Conservation (phyloP, 2,329 filamentous ascomycete genomes). For the Fusarium pseudocircinatum region DNA sequence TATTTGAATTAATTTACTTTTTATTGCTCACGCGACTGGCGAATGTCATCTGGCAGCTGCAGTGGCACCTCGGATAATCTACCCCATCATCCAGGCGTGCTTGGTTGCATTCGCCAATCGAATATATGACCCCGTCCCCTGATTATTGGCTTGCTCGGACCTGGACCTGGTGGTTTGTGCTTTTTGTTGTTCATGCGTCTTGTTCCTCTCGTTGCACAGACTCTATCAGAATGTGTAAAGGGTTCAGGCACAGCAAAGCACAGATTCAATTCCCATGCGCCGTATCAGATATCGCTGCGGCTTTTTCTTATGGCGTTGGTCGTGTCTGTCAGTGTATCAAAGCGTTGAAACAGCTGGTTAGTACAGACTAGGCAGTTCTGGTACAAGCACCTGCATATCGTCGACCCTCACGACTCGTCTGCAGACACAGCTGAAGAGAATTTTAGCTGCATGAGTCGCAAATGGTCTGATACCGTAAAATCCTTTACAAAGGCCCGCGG, state of each 20-base stretch:
- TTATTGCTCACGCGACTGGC: background rate
- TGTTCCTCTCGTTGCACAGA: constrained; percentile 19
- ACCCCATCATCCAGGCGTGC: background rate
- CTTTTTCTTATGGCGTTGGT: background rate
- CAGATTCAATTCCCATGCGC: background rate
- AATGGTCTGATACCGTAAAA: background rate
- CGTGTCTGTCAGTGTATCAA: background rate
- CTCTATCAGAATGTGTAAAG: background rate
- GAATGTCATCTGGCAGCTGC: constrained; percentile 6
- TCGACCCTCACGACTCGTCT: constrained; percentile 6
- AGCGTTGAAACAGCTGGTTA: background rate
- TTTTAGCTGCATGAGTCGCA: constrained; percentile 23
- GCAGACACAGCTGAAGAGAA: background rate
- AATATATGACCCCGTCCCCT: background rate
- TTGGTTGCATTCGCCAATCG: constrained; percentile 30
- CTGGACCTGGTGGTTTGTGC: background rate
- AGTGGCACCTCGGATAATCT: background rate
- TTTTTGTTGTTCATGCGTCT: background rate
- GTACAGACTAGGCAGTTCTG: background rate
- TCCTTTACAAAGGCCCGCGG: background rate
- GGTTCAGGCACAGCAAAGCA: background rate
- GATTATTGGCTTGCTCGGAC: constrained; percentile 14
- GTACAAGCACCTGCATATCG: background rate
- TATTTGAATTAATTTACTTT: background rate
- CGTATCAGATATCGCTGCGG: constrained; percentile 1